phyloP scores from a whole-genome alignment of 1,284 basidiomycete species.

The Moniliella sp. region DNA sequence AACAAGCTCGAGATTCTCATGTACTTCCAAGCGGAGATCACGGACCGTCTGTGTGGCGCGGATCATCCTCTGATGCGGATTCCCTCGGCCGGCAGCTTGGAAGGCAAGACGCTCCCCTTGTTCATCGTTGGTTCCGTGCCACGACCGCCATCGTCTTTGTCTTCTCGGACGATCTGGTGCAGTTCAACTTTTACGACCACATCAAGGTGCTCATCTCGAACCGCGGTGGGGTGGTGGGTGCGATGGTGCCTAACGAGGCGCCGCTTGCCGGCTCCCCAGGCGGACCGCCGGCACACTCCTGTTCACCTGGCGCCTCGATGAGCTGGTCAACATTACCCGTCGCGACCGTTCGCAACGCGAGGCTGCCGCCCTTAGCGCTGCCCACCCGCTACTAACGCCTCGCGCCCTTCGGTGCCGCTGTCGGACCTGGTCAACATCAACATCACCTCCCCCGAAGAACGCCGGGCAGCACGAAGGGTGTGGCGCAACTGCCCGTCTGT shows the following conservation, averaged over 20 bases:
- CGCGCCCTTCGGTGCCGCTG: too few species aligned
- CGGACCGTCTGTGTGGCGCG: conserved; percentile 27
- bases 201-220: conserved; percentile 73
- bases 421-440: too few species aligned
- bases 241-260: conserved; percentile 47
- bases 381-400: neutral
- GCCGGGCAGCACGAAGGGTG: too few species aligned
- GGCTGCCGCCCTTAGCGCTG: conserved; percentile 2
- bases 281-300: conserved; percentile 40
- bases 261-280: too few species aligned
- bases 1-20: neutral
- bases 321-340: conserved; percentile 48
- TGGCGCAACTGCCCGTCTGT: too few species aligned
- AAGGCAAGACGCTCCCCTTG: conserved; percentile 89
- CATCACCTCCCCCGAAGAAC: too few species aligned
- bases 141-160: conserved; percentile 91
- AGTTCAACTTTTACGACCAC: conserved; percentile 98
- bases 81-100: neutral
- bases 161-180: conserved; percentile 72
- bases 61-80: conserved; percentile 59
- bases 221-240: conserved; percentile 54
- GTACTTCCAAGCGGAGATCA: conserved; percentile 12
- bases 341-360: conserved; percentile 14
- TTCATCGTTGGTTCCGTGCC: conserved; percentile 83
- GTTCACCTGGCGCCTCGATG: conserved; percentile 51